These are phyloP conservation scores for Rhododendron kiyosumense DNA, from an alignment of 148 eudicot genomes.

Conservation along the genomic window DNA sequence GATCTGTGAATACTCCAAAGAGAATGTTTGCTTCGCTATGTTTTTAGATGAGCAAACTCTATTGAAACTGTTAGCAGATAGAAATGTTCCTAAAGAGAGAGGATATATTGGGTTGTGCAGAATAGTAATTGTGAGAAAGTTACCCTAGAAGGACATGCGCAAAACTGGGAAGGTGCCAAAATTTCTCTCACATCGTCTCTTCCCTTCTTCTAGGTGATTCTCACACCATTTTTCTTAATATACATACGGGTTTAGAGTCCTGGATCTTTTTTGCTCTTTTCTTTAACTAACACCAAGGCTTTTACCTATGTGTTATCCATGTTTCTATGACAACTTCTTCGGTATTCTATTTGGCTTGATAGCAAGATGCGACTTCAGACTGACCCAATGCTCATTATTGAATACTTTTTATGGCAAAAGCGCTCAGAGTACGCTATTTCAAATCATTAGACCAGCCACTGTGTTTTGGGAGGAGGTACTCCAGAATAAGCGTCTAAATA, in stretches of 20 bases:
- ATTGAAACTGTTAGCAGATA: conserved; percentile 58
- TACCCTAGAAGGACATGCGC: conserved; percentile 86
- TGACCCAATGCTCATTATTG: conserved; percentile 82
- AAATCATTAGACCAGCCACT: conserved; percentile 83
- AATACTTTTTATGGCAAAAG: conserved; percentile 75
- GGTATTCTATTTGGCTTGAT: conserved; percentile 98
- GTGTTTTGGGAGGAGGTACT: conserved; percentile 97
- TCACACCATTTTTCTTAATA: conserved; percentile 6
- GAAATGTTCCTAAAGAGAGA: conserved; percentile 62
- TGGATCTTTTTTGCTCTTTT: neutral
- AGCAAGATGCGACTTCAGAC: conserved; percentile 81
- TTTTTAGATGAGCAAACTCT: conserved; percentile 81
- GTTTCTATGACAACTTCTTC: conserved; percentile 14
- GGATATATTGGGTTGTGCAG: conserved; percentile 88
- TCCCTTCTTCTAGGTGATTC: conserved; percentile 84
- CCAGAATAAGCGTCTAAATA: conserved; percentile 92
- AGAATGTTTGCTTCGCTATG: conserved; percentile 88
- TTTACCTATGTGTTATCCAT: neutral
- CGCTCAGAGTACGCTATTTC: conserved; percentile 92
- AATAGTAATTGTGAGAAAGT: conserved; percentile 66
- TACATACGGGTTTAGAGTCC: neutral
- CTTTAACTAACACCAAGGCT: neutral
- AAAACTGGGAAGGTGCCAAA: conserved; percentile 97
- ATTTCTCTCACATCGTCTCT: conserved; percentile 87
- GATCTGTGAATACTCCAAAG: conserved; percentile 91